A percentile compares a stretch with the other conserved stretches of the same genome.
phyloP scores from a whole-genome alignment of 768 basidiomycete genomes.

The Pulveroboletus sp. region DNA sequence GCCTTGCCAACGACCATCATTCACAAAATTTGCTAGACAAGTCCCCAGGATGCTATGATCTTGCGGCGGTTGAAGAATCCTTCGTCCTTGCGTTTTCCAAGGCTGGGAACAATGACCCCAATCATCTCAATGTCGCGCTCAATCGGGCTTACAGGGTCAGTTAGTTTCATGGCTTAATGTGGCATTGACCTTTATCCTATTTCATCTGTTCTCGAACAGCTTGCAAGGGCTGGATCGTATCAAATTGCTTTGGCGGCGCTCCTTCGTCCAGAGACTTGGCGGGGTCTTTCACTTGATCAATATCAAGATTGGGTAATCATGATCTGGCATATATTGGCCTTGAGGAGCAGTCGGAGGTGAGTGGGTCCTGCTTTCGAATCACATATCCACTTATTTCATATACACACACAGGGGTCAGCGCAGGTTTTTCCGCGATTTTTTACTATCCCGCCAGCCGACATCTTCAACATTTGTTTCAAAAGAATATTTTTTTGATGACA shows the following conservation, averaged over 20 bases:
- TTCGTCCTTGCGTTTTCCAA: slow-evolving; percentile 67
- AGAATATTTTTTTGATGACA: slow-evolving; percentile 53
- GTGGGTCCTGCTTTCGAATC: slow-evolving; percentile 15
- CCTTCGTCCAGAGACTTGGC: slow-evolving; percentile 70
- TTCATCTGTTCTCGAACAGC: slow-evolving; percentile 37
- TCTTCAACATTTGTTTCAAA: slow-evolving; percentile 51
- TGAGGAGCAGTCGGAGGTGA: slow-evolving; percentile 70
- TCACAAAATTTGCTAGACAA: slow-evolving; percentile 9
- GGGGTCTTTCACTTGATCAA: slow-evolving; percentile 58
- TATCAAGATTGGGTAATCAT: slow-evolving; percentile 72
- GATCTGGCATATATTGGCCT: slow-evolving; percentile 73
- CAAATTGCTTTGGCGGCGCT: slow-evolving; percentile 58
- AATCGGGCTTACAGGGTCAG: slow-evolving; percentile 70
- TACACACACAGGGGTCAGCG: slow-evolving; percentile 50
- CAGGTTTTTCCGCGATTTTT: slow-evolving; percentile 61
- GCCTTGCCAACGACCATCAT: background rate
- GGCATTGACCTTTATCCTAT: slow-evolving; percentile 2
- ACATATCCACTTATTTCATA: slow-evolving; percentile 9
- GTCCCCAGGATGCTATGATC: slow-evolving; percentile 56
- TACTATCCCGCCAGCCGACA: slow-evolving; percentile 56
- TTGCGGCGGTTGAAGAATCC: slow-evolving; percentile 66
- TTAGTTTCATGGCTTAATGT: slow-evolving; percentile 3
- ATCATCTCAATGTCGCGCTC: slow-evolving; percentile 54
- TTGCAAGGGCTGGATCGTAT: slow-evolving; percentile 68
- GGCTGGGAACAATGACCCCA: slow-evolving; percentile 56